Base-by-base conservation (phyloP, 164 flowering plant genomes). In the Berberis thunbergii region DNA sequence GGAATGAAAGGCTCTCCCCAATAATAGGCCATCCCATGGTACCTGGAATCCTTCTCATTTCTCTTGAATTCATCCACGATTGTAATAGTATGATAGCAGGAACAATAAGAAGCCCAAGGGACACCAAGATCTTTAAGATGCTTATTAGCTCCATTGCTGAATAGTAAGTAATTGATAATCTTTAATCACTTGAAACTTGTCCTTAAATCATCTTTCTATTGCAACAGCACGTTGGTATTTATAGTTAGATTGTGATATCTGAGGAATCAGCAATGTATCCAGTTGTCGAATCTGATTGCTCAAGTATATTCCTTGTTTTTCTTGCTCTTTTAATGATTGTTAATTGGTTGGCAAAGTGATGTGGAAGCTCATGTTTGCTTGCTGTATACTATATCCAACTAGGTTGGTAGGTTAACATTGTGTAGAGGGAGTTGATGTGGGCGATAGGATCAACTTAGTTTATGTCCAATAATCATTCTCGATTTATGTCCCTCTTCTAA, bases 1-100 rank as follows among this genome's bases (percentile, higher is more conserved):
- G 38, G 60, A 84, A 84, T 3, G 82, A 73, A 61, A 81, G 73
- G 70, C 84, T 83, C 65, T 85, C 91, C 11, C 87, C 91, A 0
- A 83, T 64, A 4, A 85, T n/a, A 13, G 86, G 91, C 91, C 82
- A 83, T 7, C 91, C 87, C 62, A 80, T 61, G 75, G 59, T 73
- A 1, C 91, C 91, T 1, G 91, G 91, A 48, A 86, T 80, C 3
- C 43, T 62, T 49, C 65, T 71, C 81, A 77, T 73, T 56, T 62
- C 77, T 67, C 71, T 77, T 49, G 84, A 82, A 54, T 74, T 61
- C 41, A 58, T 44, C 79, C 81, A 67, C 72, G 73, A 61, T 43
- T 64, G 69, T 13, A 72, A 43, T 54, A 75, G 55, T 26, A 67
- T 38, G 12, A 73, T 57, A 54, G 48, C 67, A 40, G 72, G 67